A percentile compares a stretch with the other conserved stretches of the same genome.
phyloP scores from a whole-genome alignment of 805 yeast species.

The Huiozyma naganishii region DNA sequence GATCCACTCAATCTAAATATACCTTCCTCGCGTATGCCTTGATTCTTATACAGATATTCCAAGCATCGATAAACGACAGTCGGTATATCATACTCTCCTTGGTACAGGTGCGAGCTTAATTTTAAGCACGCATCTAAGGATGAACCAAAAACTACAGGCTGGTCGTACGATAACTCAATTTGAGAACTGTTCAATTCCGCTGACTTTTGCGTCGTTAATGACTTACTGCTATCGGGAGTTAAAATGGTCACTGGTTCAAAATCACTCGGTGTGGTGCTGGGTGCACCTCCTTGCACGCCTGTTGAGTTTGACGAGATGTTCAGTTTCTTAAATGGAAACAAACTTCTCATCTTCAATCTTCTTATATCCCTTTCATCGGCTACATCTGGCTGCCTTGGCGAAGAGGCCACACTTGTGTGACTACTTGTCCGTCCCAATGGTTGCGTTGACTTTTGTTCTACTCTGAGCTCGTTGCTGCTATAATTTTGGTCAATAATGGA shows the following conservation, averaged over 20 bases:
- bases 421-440: background rate
- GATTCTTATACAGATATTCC: conserved; percentile 49
- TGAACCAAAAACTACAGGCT: conserved; percentile 48
- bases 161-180: background rate
- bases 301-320: conserved; percentile 1
- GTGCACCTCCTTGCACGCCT: background rate
- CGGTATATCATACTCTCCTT: conserved; percentile 40
- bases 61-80: conserved; percentile 69
- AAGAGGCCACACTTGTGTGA: conserved; percentile 4
- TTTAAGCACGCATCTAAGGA: conserved; percentile 42
- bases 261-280: background rate
- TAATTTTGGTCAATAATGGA: conserved; percentile 10
- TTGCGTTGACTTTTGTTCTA: background rate
- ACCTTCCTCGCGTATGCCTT: conserved; percentile 82
- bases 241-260: conserved; percentile 7
- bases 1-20: conserved; percentile 87
- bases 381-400: conserved; percentile 6
- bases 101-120: conserved; percentile 37
- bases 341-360: conserved; percentile 43
- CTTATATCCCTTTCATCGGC: conserved; percentile 31
- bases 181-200: background rate
- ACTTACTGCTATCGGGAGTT: conserved; percentile 4
- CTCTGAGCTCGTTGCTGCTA: conserved; percentile 11
- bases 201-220: background rate
- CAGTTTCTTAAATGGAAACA: conserved; percentile 45